A percentile compares a stretch with the other conserved stretches of the same genome.
Evolutionary conservation across 2,329 filamentous ascomycete species (phyloP).

Genomic region (Diaporthe sp.): DNA sequence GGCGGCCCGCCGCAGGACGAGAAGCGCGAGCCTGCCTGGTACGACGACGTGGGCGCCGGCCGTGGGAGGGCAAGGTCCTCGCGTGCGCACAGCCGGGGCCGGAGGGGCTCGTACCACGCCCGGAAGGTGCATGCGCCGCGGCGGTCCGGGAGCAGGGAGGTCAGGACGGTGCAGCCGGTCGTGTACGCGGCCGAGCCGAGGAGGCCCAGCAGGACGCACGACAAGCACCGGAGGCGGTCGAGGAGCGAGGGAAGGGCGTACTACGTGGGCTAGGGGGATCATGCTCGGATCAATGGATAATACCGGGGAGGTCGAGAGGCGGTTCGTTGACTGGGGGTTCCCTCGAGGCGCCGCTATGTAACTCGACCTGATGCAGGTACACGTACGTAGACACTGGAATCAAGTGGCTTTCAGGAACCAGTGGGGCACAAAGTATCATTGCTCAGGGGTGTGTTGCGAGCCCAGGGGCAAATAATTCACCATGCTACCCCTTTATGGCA

Average conservation of each 20-base stretch:
- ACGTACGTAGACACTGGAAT: neutral
- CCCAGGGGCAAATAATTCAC: neutral
- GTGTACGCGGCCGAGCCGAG: slow-evolving; percentile 21
- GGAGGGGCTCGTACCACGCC: slow-evolving; percentile 10
- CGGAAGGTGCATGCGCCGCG: slow-evolving; percentile 7
- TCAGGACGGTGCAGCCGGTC: slow-evolving; percentile 4
- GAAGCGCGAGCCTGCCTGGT: slow-evolving; percentile 46
- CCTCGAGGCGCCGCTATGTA: neutral
- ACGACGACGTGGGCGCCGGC: slow-evolving; percentile 46
- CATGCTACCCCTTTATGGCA: neutral
- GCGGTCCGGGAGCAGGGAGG: neutral
- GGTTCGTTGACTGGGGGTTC: neutral
- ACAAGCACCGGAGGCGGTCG: neutral
- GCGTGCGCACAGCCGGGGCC: neutral
- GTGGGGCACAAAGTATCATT: neutral
- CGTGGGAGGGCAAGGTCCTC: neutral
- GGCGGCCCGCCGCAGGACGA: slow-evolving; percentile 52
- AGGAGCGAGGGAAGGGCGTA: slow-evolving; percentile 8
- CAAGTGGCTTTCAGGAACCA: neutral
- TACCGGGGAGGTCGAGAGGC: neutral
- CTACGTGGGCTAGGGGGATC: neutral
- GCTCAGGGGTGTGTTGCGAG: neutral
- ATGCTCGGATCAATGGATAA: neutral
- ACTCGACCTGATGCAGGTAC: neutral
- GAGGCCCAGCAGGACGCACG: slow-evolving; percentile 17